phyloP scores from a whole-genome alignment of 2,329 filamentous ascomycete species.

The Graphilbum ipis-grandicollis region DNA sequence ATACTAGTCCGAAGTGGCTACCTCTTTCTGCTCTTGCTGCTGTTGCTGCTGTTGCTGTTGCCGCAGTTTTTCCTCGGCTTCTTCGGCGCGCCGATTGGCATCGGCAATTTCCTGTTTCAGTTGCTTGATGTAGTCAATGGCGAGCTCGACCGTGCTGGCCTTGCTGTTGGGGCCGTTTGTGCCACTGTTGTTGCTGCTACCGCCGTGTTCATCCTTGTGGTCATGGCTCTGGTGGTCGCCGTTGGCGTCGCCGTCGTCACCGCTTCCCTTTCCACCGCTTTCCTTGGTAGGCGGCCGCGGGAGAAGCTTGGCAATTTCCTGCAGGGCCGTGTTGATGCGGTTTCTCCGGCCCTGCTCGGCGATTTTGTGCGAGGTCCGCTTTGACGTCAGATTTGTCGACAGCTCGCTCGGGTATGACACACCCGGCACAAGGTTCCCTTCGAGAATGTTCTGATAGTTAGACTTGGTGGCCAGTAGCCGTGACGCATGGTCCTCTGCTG shows the following conservation, averaged over 20 bases:
- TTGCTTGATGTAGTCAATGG: constrained; percentile 85
- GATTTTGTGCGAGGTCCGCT: constrained; percentile 94
- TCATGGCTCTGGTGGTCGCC: constrained; percentile 17
- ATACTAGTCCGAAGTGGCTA: background rate
- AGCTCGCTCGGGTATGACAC: constrained; percentile 81
- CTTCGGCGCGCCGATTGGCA: constrained; percentile 43
- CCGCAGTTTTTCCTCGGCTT: constrained; percentile 43
- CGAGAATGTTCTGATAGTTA: constrained; percentile 94
- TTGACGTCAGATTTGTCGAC: constrained; percentile 86
- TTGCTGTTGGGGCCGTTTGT: constrained; percentile 53
- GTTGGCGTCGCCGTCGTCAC: constrained; percentile 17
- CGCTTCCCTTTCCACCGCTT: constrained; percentile 10
- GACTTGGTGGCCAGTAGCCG: constrained; percentile 82
- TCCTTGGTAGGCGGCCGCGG: constrained; percentile 26
- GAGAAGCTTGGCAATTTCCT: constrained; percentile 78
- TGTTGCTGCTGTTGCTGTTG: background rate
- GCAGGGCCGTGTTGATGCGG: constrained; percentile 82
- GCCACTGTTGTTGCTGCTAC: constrained; percentile 19
- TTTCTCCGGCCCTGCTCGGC: constrained; percentile 92
- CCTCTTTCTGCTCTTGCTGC: constrained; percentile 1
- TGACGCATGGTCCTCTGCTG: constrained; percentile 43
- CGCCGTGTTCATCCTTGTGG: constrained; percentile 52
- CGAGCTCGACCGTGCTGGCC: constrained; percentile 91
- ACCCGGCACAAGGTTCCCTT: constrained; percentile 79
- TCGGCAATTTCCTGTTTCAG: constrained; percentile 57